These are phyloP conservation scores for Heterobasidion irregulare DNA, from an alignment of 1,284 basidiomycete genomes.

Conservation along the genomic window DNA sequence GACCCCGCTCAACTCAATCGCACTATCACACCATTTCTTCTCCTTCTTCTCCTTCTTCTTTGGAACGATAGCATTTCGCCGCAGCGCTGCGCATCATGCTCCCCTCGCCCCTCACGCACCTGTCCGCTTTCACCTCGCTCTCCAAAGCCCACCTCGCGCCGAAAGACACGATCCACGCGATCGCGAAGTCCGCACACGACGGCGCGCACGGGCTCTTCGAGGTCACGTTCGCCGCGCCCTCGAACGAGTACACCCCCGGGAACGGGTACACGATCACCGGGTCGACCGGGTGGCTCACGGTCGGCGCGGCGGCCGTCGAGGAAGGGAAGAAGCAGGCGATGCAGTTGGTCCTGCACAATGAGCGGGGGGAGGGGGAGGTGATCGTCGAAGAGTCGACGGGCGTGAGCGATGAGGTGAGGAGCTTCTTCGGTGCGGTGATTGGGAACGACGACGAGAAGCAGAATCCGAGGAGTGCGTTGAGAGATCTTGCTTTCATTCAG, in stretches of 20 bases:
- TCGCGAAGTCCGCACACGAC: slow-evolving; percentile 36
- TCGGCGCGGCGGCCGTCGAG: slow-evolving; percentile 22
- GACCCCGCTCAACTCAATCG: not conserved
- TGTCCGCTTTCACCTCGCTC: slow-evolving; percentile 61
- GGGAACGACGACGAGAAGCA: slow-evolving; percentile 43
- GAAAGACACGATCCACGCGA: slow-evolving; percentile 64
- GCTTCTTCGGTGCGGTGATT: slow-evolving; percentile 49
- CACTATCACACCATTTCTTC: too few species aligned
- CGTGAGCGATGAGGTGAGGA: slow-evolving; percentile 49
- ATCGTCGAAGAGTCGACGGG: slow-evolving; percentile 43
- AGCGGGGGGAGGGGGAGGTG: slow-evolving; percentile 41
- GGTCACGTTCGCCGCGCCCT: slow-evolving; percentile 51
- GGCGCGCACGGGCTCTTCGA: slow-evolving; percentile 52
- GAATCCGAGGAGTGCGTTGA: slow-evolving; percentile 47
- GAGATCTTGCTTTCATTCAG: slow-evolving; percentile 72
- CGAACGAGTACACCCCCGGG: slow-evolving; percentile 14
- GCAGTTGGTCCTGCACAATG: slow-evolving; percentile 30
- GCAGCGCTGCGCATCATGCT: slow-evolving; percentile 57
- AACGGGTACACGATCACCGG: slow-evolving; percentile 50
- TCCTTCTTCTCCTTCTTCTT: not conserved
- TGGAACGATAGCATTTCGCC: slow-evolving; percentile 44
- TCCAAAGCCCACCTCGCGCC: slow-evolving; percentile 64
- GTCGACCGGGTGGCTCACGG: slow-evolving; percentile 47
- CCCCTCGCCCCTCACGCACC: slow-evolving; percentile 38
- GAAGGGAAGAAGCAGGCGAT: slow-evolving; percentile 16